These are phyloP conservation scores for Aspergillus indologenus DNA, from an alignment of 495 filamentous ascomycete species.

Conservation along the genomic window DNA sequence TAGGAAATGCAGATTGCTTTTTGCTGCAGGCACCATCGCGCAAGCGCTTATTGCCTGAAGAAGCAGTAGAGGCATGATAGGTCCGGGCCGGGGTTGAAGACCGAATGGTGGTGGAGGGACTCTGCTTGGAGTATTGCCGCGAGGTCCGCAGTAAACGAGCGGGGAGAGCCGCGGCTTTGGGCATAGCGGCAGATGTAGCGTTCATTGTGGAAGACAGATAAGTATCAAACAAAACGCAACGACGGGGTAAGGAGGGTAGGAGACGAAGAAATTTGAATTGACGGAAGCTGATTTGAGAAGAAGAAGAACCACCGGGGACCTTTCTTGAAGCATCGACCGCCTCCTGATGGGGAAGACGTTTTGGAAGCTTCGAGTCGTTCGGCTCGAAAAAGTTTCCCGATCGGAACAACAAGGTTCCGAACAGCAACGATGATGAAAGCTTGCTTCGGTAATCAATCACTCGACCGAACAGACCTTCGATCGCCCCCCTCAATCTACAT, in stretches of 20 bases:
- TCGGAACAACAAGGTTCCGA: constrained; percentile 27
- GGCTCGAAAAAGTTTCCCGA: constrained; percentile 32
- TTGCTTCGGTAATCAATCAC: constrained; percentile 33
- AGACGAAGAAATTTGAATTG: constrained; percentile 1
- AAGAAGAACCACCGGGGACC: constrained; percentile 4
- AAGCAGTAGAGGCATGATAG: constrained; percentile 28
- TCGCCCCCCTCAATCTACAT: constrained; percentile 10
- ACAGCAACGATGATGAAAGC: constrained; percentile 31
- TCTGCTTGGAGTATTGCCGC: constrained; percentile 37
- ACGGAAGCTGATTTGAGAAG: constrained; percentile 1
- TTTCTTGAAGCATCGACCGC: constrained; percentile 10
- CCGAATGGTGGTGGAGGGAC: constrained; percentile 19
- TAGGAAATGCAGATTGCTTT: constrained; percentile 12
- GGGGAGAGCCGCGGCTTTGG: constrained; percentile 46
- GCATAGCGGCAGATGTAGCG: constrained; percentile 39
- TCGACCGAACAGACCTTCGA: constrained; percentile 21
- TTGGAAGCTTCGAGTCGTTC: constrained; percentile 40
- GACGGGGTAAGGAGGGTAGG: constrained; percentile 10
- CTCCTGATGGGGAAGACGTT: constrained; percentile 21
- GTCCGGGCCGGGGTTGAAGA: constrained; percentile 26
- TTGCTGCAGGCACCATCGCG: constrained; percentile 20
- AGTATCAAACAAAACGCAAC: constrained; percentile 1
- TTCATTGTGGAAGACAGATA: constrained; percentile 31
- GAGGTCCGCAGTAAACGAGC: constrained; percentile 42
- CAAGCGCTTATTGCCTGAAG: constrained; percentile 23